Conservation (phyloP, 768 basidiomycete genomes). For the Amanita phalloides region DNA sequence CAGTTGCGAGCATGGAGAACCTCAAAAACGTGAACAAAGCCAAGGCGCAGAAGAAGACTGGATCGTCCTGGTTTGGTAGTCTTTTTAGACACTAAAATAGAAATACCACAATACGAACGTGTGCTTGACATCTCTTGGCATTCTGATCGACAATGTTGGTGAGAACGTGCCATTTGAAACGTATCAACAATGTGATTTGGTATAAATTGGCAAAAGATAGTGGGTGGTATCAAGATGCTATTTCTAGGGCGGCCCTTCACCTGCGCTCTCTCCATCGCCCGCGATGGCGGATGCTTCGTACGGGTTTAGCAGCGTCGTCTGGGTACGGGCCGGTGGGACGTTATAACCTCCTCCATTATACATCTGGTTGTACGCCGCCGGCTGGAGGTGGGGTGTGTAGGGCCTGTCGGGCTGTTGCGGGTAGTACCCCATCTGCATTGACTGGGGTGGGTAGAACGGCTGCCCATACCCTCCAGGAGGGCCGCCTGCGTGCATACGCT, state of each 20-base stretch:
- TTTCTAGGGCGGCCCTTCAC: too few relatives aligned
- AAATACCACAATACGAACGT: too few relatives aligned
- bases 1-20: not conserved
- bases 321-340: not conserved
- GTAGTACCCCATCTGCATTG: slow-evolving; percentile 3
- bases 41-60: not conserved
- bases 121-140: too few relatives aligned
- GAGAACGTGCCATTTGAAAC: too few relatives aligned
- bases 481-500: slow-evolving; percentile 7
- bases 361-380: not conserved
- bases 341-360: not conserved
- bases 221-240: too few relatives aligned
- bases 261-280: too few relatives aligned
- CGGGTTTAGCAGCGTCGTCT: not conserved
- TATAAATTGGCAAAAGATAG: too few relatives aligned
- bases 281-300: not conserved
- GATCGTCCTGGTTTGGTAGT: too few relatives aligned
- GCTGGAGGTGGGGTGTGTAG: not conserved
- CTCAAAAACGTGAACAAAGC: not conserved
- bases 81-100: too few relatives aligned
- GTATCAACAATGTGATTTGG: too few relatives aligned
- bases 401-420: not conserved
- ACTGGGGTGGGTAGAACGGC: not conserved
- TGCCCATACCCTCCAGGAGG: not conserved
- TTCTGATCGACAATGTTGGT: too few relatives aligned